phyloP scores from a whole-genome alignment of 73 alveolate genomes.

The Symbiodinium pilosum region DNA sequence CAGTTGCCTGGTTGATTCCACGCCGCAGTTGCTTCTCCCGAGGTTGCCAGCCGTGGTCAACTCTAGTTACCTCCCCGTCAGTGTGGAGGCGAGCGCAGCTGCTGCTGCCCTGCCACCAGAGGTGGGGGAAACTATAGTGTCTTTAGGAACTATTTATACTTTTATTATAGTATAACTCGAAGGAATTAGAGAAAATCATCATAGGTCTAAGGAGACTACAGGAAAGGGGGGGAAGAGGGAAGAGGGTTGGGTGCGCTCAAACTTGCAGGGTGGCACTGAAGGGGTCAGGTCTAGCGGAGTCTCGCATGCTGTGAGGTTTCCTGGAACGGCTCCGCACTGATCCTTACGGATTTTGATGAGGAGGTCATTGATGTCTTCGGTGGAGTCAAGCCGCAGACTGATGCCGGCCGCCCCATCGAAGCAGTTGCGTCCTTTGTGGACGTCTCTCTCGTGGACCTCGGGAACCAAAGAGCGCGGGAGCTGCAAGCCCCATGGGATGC shows the following conservation, averaged over 20 bases:
- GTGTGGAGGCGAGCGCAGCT: background rate
- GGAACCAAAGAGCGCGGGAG: background rate
- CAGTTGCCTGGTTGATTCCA: no score
- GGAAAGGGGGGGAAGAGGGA: no score
- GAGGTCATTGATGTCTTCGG: background rate
- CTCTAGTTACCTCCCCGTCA: background rate
- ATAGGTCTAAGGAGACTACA: no score
- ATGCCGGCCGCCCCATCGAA: background rate
- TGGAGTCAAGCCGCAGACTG: background rate
- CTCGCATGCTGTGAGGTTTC: background rate
- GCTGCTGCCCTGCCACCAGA: background rate
- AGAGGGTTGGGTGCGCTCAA: no score
- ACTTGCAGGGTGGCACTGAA: no score
- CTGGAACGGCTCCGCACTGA: background rate
- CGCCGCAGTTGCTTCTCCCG: background rate
- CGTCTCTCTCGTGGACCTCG: background rate
- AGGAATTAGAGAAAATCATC: no score
- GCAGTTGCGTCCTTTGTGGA: background rate
- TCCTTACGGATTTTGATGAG: background rate
- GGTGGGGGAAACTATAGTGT: background rate
- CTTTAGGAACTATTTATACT: no score
- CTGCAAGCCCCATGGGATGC: background rate
- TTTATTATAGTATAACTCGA: no score
- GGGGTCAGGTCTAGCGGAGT: no score
- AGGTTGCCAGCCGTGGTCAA: background rate